Evolutionary conservation across 306 rosid species (phyloP).

Genomic region (Glycyrrhiza uralensis): DNA sequence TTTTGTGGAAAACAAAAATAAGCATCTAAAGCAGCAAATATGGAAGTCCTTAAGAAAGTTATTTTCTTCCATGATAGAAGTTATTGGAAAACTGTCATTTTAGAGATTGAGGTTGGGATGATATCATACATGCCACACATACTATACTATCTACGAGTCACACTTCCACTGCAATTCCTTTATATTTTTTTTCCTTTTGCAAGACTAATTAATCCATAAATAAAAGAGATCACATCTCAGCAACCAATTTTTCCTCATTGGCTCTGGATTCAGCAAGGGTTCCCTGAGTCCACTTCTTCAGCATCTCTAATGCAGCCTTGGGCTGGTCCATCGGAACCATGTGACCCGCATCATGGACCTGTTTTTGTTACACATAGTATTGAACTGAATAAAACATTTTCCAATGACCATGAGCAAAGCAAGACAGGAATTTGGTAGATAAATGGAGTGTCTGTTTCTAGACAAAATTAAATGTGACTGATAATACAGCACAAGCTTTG

Average conservation of each 20-base stretch:
- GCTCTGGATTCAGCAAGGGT: conserved; percentile 43
- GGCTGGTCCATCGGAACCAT: conserved; percentile 99
- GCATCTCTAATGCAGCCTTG: conserved; percentile 83
- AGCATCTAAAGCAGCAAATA: conserved; percentile 3
- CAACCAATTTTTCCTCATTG: conserved; percentile 39
- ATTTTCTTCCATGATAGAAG: neutral
- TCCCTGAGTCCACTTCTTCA: conserved; percentile 77
- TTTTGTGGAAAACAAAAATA: neutral
- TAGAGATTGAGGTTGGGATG: neutral
- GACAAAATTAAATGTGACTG: neutral
- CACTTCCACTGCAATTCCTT: neutral
- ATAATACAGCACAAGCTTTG: neutral
- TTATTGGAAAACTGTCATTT: neutral
- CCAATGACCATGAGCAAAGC: neutral
- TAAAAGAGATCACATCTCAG: conserved; percentile 51
- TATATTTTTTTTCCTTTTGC: neutral
- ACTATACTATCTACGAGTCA: neutral
- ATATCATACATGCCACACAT: neutral
- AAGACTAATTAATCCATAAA: neutral
- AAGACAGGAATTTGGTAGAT: neutral
- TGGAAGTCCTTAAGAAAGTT: neutral
- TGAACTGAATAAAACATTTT: conserved; percentile 1
- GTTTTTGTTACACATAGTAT: conserved; percentile 27
- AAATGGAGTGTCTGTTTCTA: neutral
- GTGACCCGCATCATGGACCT: conserved; percentile 95